phyloP scores from a whole-genome alignment of 176 grass and related monocot genomes.

The Panicum miliaceum region DNA sequence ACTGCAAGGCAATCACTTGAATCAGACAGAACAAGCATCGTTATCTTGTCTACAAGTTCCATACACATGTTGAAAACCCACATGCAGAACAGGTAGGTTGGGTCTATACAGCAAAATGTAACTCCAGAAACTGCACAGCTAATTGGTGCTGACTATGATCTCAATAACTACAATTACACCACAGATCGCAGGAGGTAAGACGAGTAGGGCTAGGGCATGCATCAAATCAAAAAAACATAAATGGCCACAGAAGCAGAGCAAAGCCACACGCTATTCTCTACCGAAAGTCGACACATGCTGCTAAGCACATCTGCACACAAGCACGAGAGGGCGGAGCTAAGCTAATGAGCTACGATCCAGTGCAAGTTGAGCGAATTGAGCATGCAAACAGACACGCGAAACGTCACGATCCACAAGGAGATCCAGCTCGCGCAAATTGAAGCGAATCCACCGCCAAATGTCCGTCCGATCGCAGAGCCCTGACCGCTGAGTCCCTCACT shows the following conservation, averaged over 20 bases:
- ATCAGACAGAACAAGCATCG: slow-evolving; percentile 23
- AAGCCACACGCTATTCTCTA: slow-evolving; percentile 22
- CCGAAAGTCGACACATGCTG: neutral
- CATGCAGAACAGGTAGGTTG: neutral
- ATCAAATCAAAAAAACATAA: slow-evolving; percentile 1
- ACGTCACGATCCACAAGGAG: neutral
- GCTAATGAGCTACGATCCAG: slow-evolving; percentile 36
- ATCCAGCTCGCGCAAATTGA: slow-evolving; percentile 23
- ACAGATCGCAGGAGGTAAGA: neutral
- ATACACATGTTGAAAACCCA: slow-evolving; percentile 20
- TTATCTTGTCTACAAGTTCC: neutral
- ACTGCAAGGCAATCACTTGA: slow-evolving; percentile 4
- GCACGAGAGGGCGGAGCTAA: slow-evolving; percentile 4
- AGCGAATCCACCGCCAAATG: slow-evolving; percentile 17
- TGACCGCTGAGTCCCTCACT: neutral
- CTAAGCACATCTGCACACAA: slow-evolving; percentile 19
- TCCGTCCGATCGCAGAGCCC: slow-evolving; percentile 30
- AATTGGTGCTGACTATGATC: slow-evolving; percentile 35
- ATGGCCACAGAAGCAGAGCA: neutral
- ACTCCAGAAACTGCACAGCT: slow-evolving; percentile 26
- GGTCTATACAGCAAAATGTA: neutral
- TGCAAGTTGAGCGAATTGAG: slow-evolving; percentile 12
- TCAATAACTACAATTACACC: neutral
- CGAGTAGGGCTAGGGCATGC: neutral
- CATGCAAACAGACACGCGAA: neutral